phyloP scores from a whole-genome alignment of 192 early-diverging fungal species.

The Lobulomyces angularis region DNA sequence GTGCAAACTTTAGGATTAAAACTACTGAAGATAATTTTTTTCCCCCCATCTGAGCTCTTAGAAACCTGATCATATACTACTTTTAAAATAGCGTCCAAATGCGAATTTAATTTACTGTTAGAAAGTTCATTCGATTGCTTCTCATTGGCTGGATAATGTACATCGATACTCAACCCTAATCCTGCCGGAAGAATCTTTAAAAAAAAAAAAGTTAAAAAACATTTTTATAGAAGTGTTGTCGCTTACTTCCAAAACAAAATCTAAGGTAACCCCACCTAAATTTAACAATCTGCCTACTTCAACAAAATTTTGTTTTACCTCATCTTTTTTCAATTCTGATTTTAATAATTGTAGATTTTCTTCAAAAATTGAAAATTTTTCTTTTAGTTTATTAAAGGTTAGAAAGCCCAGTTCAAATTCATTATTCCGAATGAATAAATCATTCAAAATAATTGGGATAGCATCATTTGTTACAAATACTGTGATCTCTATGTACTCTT shows the following conservation, averaged over 20 bases:
- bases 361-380: too few species aligned
- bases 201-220: neutral
- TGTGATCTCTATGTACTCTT: conserved; percentile 79
- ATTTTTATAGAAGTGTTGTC: neutral
- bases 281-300: conserved; percentile 36
- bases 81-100: conserved; percentile 80
- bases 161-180: conserved; percentile 73
- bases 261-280: neutral
- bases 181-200: conserved; percentile 48
- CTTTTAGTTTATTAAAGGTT: too few species aligned
- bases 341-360: too few species aligned
- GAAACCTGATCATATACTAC: conserved; percentile 66
- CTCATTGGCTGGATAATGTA: conserved; percentile 72
- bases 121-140: conserved; percentile 41
- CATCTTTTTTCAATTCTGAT: too few species aligned
- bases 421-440: conserved; percentile 48
- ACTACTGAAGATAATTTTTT: conserved; percentile 69
- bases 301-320: conserved; percentile 67
- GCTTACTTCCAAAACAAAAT: conserved; percentile 2
- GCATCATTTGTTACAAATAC: conserved; percentile 83
- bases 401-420: conserved; percentile 15
- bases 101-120: too few species aligned
- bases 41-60: conserved; percentile 15
- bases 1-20: conserved; percentile 87
- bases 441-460: conserved; percentile 72